Evolutionary conservation across 257 asterid species (phyloP).

Genomic region (Solanum habrochaites): DNA sequence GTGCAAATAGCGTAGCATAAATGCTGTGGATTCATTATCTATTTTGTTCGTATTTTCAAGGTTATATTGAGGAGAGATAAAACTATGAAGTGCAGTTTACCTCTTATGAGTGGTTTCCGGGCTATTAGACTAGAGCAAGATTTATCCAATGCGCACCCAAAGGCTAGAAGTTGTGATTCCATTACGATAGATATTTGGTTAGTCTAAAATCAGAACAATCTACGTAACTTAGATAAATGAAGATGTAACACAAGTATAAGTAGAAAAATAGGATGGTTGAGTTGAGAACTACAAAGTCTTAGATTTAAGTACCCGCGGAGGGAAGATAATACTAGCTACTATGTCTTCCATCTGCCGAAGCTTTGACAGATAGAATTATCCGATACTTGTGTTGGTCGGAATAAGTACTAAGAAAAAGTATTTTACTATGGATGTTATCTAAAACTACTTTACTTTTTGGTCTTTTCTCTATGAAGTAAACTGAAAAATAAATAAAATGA

Average conservation of each 20-base stretch:
- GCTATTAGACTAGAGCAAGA: background rate
- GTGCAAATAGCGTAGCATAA: background rate
- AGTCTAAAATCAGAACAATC: background rate
- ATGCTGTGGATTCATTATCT: background rate
- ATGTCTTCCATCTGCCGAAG: too few relatives aligned
- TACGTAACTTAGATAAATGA: background rate
- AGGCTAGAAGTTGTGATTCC: background rate
- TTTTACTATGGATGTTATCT: background rate
- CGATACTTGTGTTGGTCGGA: background rate
- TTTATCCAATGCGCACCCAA: background rate
- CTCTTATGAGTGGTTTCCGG: background rate
- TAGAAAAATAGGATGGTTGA: background rate
- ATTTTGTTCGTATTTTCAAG: background rate
- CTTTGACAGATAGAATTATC: background rate
- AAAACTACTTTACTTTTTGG: background rate
- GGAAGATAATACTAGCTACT: background rate
- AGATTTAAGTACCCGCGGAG: background rate
- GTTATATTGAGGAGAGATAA: background rate
- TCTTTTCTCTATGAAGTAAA: background rate
- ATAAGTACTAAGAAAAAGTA: background rate
- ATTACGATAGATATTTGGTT: background rate
- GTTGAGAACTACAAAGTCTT: background rate
- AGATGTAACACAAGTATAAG: background rate
- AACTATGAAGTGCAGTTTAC: background rate
- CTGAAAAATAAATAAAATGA: background rate